phyloP scores from a whole-genome alignment of 495 filamentous ascomycete genomes.

The Penicillium steckii region DNA sequence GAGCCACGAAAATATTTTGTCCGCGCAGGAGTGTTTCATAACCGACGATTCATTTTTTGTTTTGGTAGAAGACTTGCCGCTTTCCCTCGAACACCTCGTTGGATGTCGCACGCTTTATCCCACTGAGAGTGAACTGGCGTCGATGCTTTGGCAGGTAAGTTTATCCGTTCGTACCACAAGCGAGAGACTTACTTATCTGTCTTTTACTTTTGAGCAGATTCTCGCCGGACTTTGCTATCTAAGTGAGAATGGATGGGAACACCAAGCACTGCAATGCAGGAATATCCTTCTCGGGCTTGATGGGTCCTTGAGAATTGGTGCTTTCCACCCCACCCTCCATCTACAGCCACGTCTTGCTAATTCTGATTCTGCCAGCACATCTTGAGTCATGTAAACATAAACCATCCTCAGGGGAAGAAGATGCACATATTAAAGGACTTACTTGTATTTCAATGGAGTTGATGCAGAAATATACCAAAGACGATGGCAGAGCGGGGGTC shows the following conservation, averaged over 20 bases:
- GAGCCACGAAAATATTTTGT: slow-evolving; percentile 8
- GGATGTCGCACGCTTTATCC: slow-evolving; percentile 6
- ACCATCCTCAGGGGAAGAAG: no score
- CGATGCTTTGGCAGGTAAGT: slow-evolving; percentile 14
- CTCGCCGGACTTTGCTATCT: slow-evolving; percentile 8
- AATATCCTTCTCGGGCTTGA: slow-evolving; percentile 11
- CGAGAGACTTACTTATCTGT: background rate
- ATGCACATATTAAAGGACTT: slow-evolving; percentile 23
- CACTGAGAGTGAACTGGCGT: slow-evolving; percentile 11
- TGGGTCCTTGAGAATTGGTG: slow-evolving; percentile 13
- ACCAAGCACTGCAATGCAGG: slow-evolving; percentile 1
- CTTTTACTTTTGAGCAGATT: no score
- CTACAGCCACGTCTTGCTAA: slow-evolving; percentile 1
- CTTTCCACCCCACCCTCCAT: background rate
- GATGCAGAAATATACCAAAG: slow-evolving; percentile 39
- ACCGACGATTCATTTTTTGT: background rate
- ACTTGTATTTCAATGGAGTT: slow-evolving; percentile 30
- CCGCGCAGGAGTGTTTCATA: slow-evolving; percentile 10
- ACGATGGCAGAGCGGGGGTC: slow-evolving; percentile 30
- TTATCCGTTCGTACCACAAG: no score
- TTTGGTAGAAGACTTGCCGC: slow-evolving; percentile 7
- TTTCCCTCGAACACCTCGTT: slow-evolving; percentile 14
- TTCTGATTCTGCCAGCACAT: background rate
- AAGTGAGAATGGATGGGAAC: background rate
- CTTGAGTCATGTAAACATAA: slow-evolving; percentile 4